phyloP scores from a whole-genome alignment of 78 protist species.

The Guillardia theta region DNA sequence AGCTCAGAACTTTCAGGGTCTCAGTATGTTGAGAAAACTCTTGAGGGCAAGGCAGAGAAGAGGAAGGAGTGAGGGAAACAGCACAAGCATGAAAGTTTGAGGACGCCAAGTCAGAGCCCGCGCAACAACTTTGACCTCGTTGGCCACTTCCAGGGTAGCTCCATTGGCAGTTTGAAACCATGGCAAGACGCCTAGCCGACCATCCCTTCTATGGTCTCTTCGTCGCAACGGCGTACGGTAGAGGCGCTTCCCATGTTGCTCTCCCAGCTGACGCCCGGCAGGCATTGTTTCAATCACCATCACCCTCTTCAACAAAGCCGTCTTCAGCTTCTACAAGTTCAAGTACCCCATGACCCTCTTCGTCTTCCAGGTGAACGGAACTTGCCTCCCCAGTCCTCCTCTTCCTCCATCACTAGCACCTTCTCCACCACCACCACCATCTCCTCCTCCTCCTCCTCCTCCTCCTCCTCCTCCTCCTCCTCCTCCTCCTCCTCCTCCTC shows the following conservation, averaged over 20 bases:
- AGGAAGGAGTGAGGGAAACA: not conserved
- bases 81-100: not conserved
- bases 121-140: too few species aligned
- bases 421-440: not conserved
- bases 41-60: not conserved
- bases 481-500: not conserved
- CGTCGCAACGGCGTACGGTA: not conserved
- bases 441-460: not conserved
- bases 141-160: too few species aligned
- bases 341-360: not conserved
- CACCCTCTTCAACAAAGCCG: conserved; percentile 46
- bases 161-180: too few species aligned
- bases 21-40: not conserved
- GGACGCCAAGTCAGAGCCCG: not conserved
- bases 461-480: not conserved
- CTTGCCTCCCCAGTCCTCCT: not conserved
- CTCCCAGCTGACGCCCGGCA: not conserved
- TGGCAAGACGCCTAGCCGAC: not conserved
- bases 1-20: not conserved
- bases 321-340: not conserved
- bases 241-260: not conserved
- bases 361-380: not conserved
- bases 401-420: not conserved
- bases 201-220: not conserved
- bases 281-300: not conserved